These are phyloP conservation scores for Naganishia randhawae DNA, from an alignment of 768 basidiomycete genomes.

Conservation along the genomic window DNA sequence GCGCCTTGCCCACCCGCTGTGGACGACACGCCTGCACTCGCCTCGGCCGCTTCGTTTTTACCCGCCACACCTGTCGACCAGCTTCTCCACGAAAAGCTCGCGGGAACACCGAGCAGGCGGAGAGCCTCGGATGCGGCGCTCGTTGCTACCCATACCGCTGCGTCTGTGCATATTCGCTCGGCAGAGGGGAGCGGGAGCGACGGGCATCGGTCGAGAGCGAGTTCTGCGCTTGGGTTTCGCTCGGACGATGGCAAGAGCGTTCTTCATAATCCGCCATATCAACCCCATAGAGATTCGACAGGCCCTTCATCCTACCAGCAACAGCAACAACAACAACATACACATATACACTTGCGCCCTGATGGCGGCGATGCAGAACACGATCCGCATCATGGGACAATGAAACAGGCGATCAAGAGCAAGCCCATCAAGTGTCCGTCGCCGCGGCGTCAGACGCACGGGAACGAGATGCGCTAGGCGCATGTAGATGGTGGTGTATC, in stretches of 20 bases:
- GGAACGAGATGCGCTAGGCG: constrained; percentile 14
- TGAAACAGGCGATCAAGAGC: background rate
- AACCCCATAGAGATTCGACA: constrained; percentile 1
- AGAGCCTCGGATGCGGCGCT: constrained; percentile 4
- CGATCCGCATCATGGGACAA: background rate
- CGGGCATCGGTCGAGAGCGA: constrained; percentile 17
- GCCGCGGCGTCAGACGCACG: background rate
- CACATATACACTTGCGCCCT: background rate
- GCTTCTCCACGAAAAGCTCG: constrained; percentile 22
- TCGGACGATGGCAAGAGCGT: constrained; percentile 6
- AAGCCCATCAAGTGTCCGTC: constrained; percentile 19
- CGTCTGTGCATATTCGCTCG: background rate
- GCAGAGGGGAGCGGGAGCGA: constrained; percentile 15
- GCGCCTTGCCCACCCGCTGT: constrained; percentile 18
- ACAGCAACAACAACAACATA: background rate
- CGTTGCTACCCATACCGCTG: background rate
- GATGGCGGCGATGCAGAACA: background rate
- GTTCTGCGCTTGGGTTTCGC: constrained; percentile 12
- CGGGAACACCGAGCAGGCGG: constrained; percentile 10
- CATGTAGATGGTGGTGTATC: too few relatives aligned
- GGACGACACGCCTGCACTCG: constrained; percentile 22
- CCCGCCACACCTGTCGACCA: constrained; percentile 17
- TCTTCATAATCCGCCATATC: background rate
- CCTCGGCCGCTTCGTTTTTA: background rate
- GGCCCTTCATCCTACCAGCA: background rate